Evolutionary conservation across 2,329 filamentous ascomycete species (phyloP).

Genomic region (Fusarium gaditjirri): DNA sequence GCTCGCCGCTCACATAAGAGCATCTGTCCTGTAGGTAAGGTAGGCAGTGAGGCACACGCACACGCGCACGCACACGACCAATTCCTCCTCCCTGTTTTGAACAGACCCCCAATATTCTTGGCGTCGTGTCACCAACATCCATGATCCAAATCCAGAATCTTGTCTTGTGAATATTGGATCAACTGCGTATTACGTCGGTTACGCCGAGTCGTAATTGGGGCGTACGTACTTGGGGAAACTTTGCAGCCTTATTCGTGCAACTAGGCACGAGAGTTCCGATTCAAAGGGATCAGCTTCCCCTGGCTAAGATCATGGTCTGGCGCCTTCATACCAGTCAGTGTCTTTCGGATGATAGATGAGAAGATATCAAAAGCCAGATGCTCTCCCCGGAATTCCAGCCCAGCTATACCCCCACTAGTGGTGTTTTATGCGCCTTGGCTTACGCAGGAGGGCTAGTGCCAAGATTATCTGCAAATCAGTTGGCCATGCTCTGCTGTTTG

Average conservation of each 20-base stretch:
- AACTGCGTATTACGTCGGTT: constrained; percentile 18
- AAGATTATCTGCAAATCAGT: constrained; percentile 15
- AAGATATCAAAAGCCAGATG: constrained; percentile 1
- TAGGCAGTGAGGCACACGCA: not conserved
- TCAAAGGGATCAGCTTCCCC: not conserved
- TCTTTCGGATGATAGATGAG: not conserved
- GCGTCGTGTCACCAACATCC: constrained; percentile 14
- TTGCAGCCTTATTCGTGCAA: constrained; percentile 27
- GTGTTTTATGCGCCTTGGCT: constrained; percentile 10
- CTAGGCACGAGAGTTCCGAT: not conserved
- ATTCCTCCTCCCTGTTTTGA: constrained; percentile 5
- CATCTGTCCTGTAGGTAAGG: not conserved
- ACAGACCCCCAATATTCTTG: not conserved
- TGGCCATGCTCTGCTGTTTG: not conserved
- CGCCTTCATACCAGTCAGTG: not conserved
- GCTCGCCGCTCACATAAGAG: not conserved
- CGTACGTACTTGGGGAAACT: not conserved
- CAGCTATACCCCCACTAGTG: not conserved
- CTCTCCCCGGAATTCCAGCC: not conserved
- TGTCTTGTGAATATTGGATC: constrained; percentile 16
- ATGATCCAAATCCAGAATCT: not conserved
- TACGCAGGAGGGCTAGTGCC: not conserved
- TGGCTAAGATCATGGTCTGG: not conserved
- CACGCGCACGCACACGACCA: constrained; percentile 3
- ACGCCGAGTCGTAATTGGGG: constrained; percentile 15